Evolutionary conservation across 2,329 filamentous ascomycete genomes (phyloP).

Genomic region (Cryphonectria nitschkei): DNA sequence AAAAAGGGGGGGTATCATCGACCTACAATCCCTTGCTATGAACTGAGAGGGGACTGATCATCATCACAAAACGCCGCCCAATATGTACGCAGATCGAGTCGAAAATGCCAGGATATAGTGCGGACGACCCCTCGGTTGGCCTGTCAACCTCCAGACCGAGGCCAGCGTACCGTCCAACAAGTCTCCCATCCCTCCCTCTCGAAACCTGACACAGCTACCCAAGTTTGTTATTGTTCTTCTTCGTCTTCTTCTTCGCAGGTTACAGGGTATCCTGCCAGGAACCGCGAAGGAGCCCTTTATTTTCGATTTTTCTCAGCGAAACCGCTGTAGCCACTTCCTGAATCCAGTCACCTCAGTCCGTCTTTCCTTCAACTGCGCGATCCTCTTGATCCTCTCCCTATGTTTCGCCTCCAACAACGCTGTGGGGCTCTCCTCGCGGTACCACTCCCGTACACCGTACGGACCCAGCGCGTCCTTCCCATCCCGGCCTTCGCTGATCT

Average conservation of each 20-base stretch:
- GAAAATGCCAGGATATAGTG: neutral
- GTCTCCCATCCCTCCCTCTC: neutral
- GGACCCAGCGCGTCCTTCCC: constrained; percentile 17
- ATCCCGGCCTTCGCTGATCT: constrained; percentile 1
- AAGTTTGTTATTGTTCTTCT: neutral
- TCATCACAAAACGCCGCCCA: neutral
- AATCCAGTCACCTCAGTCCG: constrained; percentile 33
- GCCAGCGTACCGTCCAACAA: neutral
- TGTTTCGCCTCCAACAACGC: constrained; percentile 57
- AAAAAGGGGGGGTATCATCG: constrained; percentile 21
- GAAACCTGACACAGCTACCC: neutral
- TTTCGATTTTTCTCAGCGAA: constrained; percentile 8
- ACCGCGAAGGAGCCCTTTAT: too few species aligned
- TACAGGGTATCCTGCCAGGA: neutral
- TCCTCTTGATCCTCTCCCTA: constrained; percentile 56
- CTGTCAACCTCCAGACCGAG: neutral
- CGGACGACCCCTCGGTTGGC: neutral
- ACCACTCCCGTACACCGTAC: constrained; percentile 41
- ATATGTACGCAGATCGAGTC: neutral
- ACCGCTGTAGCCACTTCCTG: constrained; percentile 38
- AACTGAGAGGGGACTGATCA: neutral
- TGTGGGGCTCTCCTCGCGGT: constrained; percentile 53
- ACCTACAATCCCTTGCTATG: constrained; percentile 20
- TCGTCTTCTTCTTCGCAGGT: neutral
- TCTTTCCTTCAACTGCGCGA: constrained; percentile 52